Base-by-base conservation (phyloP, 345 rosid genomes). In the Dimocarpus longan region DNA sequence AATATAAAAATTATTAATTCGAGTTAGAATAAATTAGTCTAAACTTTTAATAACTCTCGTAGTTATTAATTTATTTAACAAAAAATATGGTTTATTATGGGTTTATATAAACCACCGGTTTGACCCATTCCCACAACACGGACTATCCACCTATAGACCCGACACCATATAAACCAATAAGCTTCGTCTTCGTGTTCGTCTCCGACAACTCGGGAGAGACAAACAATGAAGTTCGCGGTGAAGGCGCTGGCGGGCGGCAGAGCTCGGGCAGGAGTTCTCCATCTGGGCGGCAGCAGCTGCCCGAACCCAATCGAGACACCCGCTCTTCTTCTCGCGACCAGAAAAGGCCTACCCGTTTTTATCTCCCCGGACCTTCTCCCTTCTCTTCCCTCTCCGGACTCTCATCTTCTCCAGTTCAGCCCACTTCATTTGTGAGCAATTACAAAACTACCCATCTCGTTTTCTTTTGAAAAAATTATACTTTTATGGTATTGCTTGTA, bases 391-490 rank as follows among this genome's bases (percentile, higher is more conserved):
- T 77, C 72, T 3, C 95, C 95, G 24, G 86, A 90, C 70, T 88
- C 91, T 3, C 72, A 79, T 81, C 90, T 93, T 56, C 87, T 93
- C 81, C 95, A 93, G 24, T 80, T 90, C 65, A 84, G 92, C 81
- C 97, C 95, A 4, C 90, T 93, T 48, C 95, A 93, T 86, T 93
- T 93, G 97, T 92, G 70, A 82, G 93, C 78, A 71, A 9, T 39
- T 43, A 2, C 8, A 39, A 1, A n/a, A 11, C 5, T 43, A 24
- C 78, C 56, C 60, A 75, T 26, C 42, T 70, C 24, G 15, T 37
- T 66, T 16, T 59, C 1, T 72, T 7, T 21, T 2, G 0, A 4
- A 19, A 10, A 50, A 11, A 24, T 0, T 5, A 15, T 16, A 8
- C 24, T 16, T 40, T 22, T 40, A 60, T 21, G 11, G 9, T 10